A percentile compares a stretch with the other conserved stretches of the same genome.
Evolutionary conservation across 1,284 basidiomycete species (phyloP).

Genomic region (Ceratobasidium sp.): DNA sequence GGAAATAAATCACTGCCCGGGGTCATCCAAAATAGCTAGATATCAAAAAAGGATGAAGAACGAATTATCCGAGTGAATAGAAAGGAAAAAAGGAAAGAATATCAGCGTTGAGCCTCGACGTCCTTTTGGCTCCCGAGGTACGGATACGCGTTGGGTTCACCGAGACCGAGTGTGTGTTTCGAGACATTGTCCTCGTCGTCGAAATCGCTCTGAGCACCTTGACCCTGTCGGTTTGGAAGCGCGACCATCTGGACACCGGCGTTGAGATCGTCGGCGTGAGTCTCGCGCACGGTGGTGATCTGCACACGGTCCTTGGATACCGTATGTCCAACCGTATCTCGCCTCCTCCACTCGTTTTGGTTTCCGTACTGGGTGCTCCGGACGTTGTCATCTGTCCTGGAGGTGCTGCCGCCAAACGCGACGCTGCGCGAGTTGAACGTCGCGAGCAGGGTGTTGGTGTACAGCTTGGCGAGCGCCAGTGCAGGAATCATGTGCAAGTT

Average conservation of each 20-base stretch:
- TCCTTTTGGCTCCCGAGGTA: conserved; percentile 26
- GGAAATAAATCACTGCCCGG: not conserved
- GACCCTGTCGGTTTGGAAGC: conserved; percentile 20
- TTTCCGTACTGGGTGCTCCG: conserved; percentile 29
- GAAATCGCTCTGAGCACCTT: not conserved
- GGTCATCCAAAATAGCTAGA: too few relatives aligned
- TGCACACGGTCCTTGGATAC: conserved; percentile 34
- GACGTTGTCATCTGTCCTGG: conserved; percentile 5
- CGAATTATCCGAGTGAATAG: not conserved
- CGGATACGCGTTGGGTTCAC: conserved; percentile 8
- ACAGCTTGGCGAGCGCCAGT: conserved; percentile 50
- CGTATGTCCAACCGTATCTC: not conserved
- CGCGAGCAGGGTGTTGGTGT: conserved; percentile 50
- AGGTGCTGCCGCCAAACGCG: conserved; percentile 21
- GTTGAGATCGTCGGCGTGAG: conserved; percentile 28
- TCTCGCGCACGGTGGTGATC: conserved; percentile 41
- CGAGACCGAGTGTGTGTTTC: conserved; percentile 26
- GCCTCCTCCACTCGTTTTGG: conserved; percentile 7
- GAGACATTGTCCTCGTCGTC: conserved; percentile 34
- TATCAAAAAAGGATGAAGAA: not conserved
- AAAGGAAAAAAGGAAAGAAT: not conserved
- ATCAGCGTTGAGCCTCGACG: conserved; percentile 23
- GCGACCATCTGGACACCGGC: conserved; percentile 38
- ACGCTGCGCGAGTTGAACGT: conserved; percentile 45
- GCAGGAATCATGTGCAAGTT: conserved; percentile 49